Percentiles rank a stretch among this genome's conserved stretches.
phyloP scores from a whole-genome alignment of 2,329 filamentous ascomycete species.

The Xylaria sp. region DNA sequence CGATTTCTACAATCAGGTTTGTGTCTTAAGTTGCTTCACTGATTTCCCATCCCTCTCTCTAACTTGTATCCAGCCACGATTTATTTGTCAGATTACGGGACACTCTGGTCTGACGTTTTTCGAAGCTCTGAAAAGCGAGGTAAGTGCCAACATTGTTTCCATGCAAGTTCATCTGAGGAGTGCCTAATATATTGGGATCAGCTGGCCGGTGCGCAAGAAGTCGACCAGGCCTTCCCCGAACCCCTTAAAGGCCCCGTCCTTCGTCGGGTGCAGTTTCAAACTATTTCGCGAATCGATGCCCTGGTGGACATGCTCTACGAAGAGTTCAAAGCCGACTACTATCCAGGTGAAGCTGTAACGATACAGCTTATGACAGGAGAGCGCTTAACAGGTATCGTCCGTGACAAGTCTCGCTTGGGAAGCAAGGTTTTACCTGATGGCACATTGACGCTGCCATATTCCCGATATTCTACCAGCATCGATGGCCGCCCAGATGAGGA shows the following conservation, averaged over 20 bases:
- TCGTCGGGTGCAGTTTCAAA: constrained; percentile 86
- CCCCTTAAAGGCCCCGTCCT: constrained; percentile 85
- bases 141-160: constrained; percentile 40
- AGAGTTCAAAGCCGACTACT: constrained; percentile 85
- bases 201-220: constrained; percentile 76
- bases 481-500: constrained; percentile 64
- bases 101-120: constrained; percentile 90
- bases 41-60: constrained; percentile 1
- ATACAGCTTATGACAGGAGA: constrained; percentile 66
- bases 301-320: constrained; percentile 63
- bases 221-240: constrained; percentile 88
- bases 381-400: constrained; percentile 65
- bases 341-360: constrained; percentile 78
- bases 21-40: constrained; percentile 24
- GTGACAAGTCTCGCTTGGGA: constrained; percentile 79
- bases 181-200: constrained; percentile 34
- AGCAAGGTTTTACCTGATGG: constrained; percentile 60
- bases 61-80: constrained; percentile 58
- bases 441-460: constrained; percentile 62
- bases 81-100: constrained; percentile 94
- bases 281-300: constrained; percentile 81
- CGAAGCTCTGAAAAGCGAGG: constrained; percentile 86
- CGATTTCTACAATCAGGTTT: constrained; percentile 89
- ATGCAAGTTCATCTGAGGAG: neutral
- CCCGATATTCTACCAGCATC: constrained; percentile 75